A percentile compares a stretch with the other conserved stretches of the same genome.
Evolutionary conservation across 192 early-diverging fungal species (phyloP).

Genomic region (Backusella tuberculispora): DNA sequence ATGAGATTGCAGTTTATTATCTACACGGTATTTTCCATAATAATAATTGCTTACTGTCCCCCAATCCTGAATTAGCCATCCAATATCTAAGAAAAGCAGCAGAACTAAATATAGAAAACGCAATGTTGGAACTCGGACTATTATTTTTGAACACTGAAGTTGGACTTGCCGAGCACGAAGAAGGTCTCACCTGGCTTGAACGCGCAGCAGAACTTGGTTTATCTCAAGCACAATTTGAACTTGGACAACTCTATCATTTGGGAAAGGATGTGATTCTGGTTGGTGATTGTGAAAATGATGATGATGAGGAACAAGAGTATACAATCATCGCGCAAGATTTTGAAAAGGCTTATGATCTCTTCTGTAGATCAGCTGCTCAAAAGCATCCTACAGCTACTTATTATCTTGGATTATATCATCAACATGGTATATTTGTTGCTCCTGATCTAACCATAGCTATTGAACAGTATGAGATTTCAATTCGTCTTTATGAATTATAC

Average conservation of each 20-base stretch:
- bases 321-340: constrained; percentile 27
- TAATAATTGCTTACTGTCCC: background rate
- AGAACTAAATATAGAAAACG: constrained; percentile 6
- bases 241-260: constrained; percentile 26
- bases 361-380: constrained; percentile 28
- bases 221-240: constrained; percentile 22
- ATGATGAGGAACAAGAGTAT: background rate
- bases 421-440: constrained; percentile 40
- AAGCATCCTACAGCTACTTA: constrained; percentile 21
- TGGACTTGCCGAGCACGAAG: constrained; percentile 8
- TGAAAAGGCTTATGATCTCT: constrained; percentile 36
- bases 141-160: background rate
- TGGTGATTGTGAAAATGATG: background rate
- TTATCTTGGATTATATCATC: constrained; percentile 28
- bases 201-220: constrained; percentile 24
- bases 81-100: constrained; percentile 25
- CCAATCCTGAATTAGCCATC: background rate
- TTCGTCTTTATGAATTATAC: constrained; percentile 7
- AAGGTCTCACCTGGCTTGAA: constrained; percentile 11
- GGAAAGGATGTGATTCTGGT: background rate
- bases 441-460: constrained; percentile 29
- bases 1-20: constrained; percentile 24
- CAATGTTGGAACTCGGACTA: constrained; percentile 23
- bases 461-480: constrained; percentile 29
- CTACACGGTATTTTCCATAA: constrained; percentile 1